These are phyloP conservation scores for Colletotrichum higginsianum DNA, from an alignment of 2,329 filamentous ascomycete genomes.

Conservation along the genomic window DNA sequence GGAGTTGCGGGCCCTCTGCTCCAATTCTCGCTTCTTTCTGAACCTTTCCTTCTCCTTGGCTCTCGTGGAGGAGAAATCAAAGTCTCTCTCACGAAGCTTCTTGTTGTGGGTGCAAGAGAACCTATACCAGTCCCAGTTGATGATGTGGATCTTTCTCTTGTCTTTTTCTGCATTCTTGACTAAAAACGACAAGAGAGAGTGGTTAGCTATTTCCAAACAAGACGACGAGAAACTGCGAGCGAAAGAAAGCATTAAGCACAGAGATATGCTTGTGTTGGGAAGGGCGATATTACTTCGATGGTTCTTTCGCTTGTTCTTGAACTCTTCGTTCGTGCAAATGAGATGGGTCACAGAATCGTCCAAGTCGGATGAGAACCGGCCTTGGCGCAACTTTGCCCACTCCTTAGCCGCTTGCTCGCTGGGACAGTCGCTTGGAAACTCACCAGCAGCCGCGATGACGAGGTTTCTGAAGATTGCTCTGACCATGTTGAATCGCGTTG, in stretches of 20 bases:
- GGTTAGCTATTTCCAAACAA: background rate
- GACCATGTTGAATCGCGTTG: slow-evolving; percentile 23
- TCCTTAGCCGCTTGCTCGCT: slow-evolving; percentile 65
- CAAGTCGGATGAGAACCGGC: slow-evolving; percentile 67
- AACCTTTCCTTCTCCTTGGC: slow-evolving; percentile 50
- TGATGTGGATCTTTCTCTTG: slow-evolving; percentile 56
- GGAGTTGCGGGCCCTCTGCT: slow-evolving; percentile 54
- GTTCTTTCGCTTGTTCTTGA: slow-evolving; percentile 54
- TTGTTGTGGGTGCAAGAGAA: slow-evolving; percentile 55
- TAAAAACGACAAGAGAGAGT: slow-evolving; percentile 28
- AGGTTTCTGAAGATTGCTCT: slow-evolving; percentile 65
- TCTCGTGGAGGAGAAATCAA: slow-evolving; percentile 54
- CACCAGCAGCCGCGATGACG: slow-evolving; percentile 71
- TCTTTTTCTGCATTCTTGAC: slow-evolving; percentile 56
- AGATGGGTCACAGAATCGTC: slow-evolving; percentile 78
- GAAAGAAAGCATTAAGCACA: background rate
- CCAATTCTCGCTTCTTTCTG: slow-evolving; percentile 51
- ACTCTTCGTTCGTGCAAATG: slow-evolving; percentile 75
- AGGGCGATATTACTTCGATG: slow-evolving; percentile 27
- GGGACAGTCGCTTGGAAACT: slow-evolving; percentile 59
- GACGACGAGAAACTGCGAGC: background rate
- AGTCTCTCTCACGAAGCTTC: slow-evolving; percentile 54
- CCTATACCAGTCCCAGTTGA: slow-evolving; percentile 69
- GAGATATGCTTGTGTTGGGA: background rate
- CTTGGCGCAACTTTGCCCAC: slow-evolving; percentile 78